phyloP scores from a whole-genome alignment of 352 stramenopile species.

The Pythium phragmitis region DNA sequence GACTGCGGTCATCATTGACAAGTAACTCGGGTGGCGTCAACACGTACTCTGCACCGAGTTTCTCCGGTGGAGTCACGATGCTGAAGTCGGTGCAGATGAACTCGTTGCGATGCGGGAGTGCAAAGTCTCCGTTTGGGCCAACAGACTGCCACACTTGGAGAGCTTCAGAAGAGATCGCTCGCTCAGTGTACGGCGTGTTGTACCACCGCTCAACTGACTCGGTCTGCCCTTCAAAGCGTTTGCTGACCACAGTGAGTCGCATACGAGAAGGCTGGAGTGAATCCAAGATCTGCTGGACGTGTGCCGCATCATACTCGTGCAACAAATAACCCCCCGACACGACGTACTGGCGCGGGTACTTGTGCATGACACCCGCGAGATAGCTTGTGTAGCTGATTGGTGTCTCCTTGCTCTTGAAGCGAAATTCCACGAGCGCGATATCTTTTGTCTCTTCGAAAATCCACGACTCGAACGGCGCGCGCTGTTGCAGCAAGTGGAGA shows the following conservation, averaged over 20 bases:
- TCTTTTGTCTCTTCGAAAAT: constrained; percentile 71
- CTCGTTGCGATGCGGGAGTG: constrained; percentile 63
- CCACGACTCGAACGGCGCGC: constrained; percentile 49
- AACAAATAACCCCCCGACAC: constrained; percentile 62
- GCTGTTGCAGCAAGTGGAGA: constrained; percentile 44
- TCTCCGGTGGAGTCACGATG: constrained; percentile 44
- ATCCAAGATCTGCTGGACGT: constrained; percentile 54
- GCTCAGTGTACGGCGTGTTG: constrained; percentile 56
- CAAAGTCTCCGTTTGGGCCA: constrained; percentile 34
- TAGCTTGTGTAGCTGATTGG: constrained; percentile 70
- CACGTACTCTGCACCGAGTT: constrained; percentile 19
- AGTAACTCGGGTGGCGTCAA: constrained; percentile 34
- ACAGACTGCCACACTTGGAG: constrained; percentile 42
- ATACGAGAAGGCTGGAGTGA: constrained; percentile 49
- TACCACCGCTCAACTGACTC: constrained; percentile 64
- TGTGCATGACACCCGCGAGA: constrained; percentile 68
- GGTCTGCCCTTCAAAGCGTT: constrained; percentile 58
- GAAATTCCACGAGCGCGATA: constrained; percentile 56
- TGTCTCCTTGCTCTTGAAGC: constrained; percentile 79
- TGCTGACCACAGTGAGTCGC: constrained; percentile 67
- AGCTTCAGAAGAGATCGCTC: constrained; percentile 30
- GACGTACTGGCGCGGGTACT: constrained; percentile 57
- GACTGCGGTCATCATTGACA: constrained; percentile 45
- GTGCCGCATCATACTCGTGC: constrained; percentile 59
- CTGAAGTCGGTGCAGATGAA: constrained; percentile 80